Percentiles rank a stretch among this genome's conserved stretches.
Evolutionary conservation across 257 asterid genomes (phyloP).

Genomic region (Solanum raphanifolium): DNA sequence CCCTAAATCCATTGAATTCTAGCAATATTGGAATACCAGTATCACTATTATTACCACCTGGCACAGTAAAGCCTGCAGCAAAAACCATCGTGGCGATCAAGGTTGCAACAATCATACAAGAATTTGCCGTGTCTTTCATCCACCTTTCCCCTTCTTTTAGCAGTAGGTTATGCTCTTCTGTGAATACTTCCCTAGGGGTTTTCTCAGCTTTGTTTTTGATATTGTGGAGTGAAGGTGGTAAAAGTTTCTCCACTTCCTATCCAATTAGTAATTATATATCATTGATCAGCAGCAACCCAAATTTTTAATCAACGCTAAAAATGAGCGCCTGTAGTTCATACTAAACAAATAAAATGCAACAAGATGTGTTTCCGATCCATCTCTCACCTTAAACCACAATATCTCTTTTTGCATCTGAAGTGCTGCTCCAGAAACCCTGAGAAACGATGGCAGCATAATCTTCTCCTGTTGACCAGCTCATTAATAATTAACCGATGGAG

Average conservation of each 20-base stretch:
- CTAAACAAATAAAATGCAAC: no score
- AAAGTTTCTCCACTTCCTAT: not conserved
- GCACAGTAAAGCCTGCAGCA: constrained; percentile 25
- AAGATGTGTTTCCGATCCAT: no score
- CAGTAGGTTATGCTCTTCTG: constrained; percentile 8
- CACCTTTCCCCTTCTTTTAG: constrained; percentile 22
- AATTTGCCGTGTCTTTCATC: constrained; percentile 28
- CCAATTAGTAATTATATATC: not conserved
- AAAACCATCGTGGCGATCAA: constrained; percentile 24
- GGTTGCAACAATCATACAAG: constrained; percentile 29
- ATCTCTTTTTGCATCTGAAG: constrained; percentile 31
- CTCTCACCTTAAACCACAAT: constrained; percentile 25
- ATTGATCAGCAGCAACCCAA: not conserved
- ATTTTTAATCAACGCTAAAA: no score
- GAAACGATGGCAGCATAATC: not conserved
- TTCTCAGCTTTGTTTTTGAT: not conserved
- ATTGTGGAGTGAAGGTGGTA: not conserved
- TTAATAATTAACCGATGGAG: not conserved
- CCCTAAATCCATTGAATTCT: not conserved
- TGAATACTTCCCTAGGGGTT: constrained; percentile 9
- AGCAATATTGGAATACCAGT: constrained; percentile 14
- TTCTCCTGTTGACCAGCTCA: not conserved
- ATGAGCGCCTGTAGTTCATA: no score
- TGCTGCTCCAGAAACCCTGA: constrained; percentile 22
- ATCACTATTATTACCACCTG: constrained; percentile 17